Conservation (phyloP, 306 rosid genomes). For the Prunus kanzakura region DNA sequence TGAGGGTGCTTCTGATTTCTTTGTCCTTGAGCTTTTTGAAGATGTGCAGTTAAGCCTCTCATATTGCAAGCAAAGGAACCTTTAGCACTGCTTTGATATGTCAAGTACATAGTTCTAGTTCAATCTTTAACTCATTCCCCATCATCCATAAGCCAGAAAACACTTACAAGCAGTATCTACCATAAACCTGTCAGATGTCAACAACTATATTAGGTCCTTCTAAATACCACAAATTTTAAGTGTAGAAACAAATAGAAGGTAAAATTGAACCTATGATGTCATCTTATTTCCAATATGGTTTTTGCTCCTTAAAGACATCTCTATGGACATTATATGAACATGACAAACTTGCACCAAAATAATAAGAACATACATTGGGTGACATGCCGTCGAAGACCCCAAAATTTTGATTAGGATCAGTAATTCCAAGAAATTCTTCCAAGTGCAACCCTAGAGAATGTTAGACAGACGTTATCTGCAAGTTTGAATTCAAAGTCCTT, state of each 20-base stretch:
- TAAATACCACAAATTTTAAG: not conserved
- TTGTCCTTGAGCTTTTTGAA: not conserved
- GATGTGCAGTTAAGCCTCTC: not conserved
- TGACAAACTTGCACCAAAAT: not conserved
- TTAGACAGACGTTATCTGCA: no score
- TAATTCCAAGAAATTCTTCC: conserved; percentile 3
- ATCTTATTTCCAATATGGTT: not conserved
- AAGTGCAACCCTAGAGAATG: not conserved
- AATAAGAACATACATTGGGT: not conserved
- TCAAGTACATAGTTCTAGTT: not conserved
- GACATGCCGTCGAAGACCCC: not conserved
- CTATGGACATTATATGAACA: not conserved
- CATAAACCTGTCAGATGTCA: not conserved
- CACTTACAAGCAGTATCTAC: not conserved
- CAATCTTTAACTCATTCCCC: not conserved
- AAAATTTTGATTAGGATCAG: conserved; percentile 5
- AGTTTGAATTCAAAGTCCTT: no score
- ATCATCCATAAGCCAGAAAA: not conserved
- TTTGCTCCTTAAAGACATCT: not conserved
- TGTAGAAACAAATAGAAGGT: not conserved
- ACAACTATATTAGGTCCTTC: not conserved
- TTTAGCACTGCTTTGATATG: not conserved
- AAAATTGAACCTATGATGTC: not conserved
- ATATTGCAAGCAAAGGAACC: not conserved
- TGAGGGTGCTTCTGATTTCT: not conserved